phyloP scores from a whole-genome alignment of 2,329 filamentous ascomycete species.

The Alternaria sp. region DNA sequence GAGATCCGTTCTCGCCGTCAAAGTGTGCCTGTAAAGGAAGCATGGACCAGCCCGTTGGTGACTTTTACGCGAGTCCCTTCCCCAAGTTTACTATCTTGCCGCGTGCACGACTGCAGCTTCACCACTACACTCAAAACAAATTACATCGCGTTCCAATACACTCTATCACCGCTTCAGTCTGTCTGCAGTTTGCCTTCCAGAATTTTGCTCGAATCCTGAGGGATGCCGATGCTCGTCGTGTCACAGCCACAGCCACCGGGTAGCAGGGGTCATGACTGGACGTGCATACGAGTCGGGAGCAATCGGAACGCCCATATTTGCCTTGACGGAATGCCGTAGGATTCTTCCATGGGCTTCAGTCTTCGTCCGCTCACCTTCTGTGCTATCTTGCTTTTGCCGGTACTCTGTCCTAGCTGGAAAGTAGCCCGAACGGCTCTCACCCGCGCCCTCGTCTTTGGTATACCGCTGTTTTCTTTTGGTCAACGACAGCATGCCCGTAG shows the following conservation, averaged over 20 bases:
- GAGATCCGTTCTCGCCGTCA: constrained; percentile 22
- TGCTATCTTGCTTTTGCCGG: constrained; percentile 5
- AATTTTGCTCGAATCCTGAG: not conserved
- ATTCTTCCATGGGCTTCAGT: constrained; percentile 6
- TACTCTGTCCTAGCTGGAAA: not conserved
- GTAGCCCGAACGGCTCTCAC: not conserved
- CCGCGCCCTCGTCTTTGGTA: not conserved
- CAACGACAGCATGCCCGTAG: not conserved
- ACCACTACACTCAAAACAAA: not conserved
- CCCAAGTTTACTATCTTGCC: not conserved
- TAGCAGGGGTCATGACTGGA: constrained; percentile 9
- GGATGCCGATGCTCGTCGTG: constrained; percentile 1
- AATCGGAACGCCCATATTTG: constrained; percentile 11
- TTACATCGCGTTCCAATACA: not conserved
- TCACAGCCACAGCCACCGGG: constrained; percentile 13
- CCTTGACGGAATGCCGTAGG: constrained; percentile 2
- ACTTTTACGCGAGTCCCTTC: constrained; percentile 9
- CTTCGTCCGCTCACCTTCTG: not conserved
- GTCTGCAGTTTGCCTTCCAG: not conserved
- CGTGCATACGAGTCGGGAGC: constrained; percentile 17
- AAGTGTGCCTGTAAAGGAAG: constrained; percentile 11
- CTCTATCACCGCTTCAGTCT: no score
- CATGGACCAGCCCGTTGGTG: constrained; percentile 10
- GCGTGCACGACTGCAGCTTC: not conserved
- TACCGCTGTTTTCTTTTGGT: not conserved